Conservation (phyloP, 129 eudicot genomes). For the Smallanthus sonchifolius region DNA sequence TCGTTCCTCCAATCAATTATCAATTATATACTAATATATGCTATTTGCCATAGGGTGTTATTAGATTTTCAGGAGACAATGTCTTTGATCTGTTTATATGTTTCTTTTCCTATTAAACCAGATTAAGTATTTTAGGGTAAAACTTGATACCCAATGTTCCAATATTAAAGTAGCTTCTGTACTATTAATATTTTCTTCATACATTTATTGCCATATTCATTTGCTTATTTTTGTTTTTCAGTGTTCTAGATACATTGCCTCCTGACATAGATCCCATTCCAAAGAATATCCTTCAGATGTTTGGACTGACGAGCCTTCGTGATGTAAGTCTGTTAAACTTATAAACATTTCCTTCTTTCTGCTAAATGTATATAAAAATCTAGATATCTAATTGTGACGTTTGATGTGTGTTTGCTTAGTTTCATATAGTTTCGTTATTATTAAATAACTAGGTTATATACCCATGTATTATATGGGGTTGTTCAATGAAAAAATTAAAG, state of each 20-base stretch:
- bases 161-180: too few relatives aligned
- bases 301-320: constrained; percentile 59
- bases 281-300: constrained; percentile 50
- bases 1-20: constrained; percentile 6
- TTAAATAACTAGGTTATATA: too few relatives aligned
- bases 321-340: constrained; percentile 54
- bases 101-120: neutral
- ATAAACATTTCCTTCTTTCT: neutral
- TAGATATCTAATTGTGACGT: constrained; percentile 3
- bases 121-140: neutral
- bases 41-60: neutral
- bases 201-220: constrained; percentile 12
- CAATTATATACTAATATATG: neutral
- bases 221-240: constrained; percentile 34
- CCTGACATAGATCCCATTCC: constrained; percentile 78
- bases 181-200: neutral
- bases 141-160: neutral
- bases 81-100: neutral
- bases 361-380: too few relatives aligned
- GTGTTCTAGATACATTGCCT: constrained; percentile 64
- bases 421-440: neutral
- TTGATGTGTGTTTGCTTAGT: neutral
- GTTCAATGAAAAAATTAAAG: too few relatives aligned
- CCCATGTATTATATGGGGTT: too few relatives aligned
- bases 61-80: neutral